Conservation (phyloP, 2,329 filamentous ascomycete species). For the Cladorrhinum sp. region DNA sequence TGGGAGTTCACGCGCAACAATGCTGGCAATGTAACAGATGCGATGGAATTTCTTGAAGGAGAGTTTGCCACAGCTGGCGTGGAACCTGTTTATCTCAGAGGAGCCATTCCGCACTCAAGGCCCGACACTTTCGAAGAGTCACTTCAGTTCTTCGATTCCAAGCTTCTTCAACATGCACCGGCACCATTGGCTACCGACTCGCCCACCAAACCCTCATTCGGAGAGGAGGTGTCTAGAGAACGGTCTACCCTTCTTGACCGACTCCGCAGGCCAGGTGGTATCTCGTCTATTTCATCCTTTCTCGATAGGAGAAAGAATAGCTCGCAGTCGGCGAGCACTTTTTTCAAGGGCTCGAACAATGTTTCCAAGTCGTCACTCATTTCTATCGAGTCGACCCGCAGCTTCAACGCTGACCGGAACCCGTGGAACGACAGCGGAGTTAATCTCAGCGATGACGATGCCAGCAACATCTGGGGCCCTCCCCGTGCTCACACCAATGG, state of each 20-base stretch:
- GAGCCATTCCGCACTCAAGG: slow-evolving; percentile 95
- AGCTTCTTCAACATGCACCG: slow-evolving; percentile 89
- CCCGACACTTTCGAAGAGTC: slow-evolving; percentile 98
- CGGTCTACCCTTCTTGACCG: slow-evolving; percentile 84
- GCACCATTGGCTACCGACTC: slow-evolving; percentile 79
- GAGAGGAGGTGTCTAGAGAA: slow-evolving; percentile 75
- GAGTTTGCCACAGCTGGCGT: slow-evolving; percentile 84
- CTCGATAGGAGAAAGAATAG: slow-evolving; percentile 93
- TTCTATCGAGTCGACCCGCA: slow-evolving; percentile 92
- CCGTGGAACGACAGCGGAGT: slow-evolving; percentile 98
- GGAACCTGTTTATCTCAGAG: slow-evolving; percentile 83
- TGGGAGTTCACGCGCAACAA: slow-evolving; percentile 96
- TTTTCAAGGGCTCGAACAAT: slow-evolving; percentile 91
- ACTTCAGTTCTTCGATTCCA: slow-evolving; percentile 93
- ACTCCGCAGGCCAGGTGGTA: slow-evolving; percentile 82
- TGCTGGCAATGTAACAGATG: slow-evolving; percentile 89
- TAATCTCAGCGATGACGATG: slow-evolving; percentile 87
- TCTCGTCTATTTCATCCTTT: slow-evolving; percentile 93
- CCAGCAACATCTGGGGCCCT: slow-evolving; percentile 58
- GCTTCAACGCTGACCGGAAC: slow-evolving; percentile 85
- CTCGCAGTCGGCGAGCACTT: slow-evolving; percentile 73
- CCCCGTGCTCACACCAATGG: slow-evolving; percentile 50
- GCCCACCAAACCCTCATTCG: slow-evolving; percentile 80
- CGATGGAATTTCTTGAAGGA: slow-evolving; percentile 88
- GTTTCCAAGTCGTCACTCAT: slow-evolving; percentile 94